Conservation (phyloP, 1,139 yeast species). For the Scheffersomyces lignicola region DNA sequence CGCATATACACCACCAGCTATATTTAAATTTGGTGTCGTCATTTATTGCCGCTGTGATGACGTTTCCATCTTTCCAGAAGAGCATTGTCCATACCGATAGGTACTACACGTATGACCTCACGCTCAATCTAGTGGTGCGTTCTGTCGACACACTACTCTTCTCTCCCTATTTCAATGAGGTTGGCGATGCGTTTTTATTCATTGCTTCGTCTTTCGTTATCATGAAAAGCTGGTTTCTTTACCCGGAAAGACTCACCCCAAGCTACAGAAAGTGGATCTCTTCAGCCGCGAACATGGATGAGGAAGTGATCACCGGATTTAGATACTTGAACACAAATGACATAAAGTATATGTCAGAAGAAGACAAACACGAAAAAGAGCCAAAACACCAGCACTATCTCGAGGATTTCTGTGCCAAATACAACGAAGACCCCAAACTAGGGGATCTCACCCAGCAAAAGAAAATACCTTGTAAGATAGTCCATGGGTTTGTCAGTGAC, state of each 20-base stretch:
- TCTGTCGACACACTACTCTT: constrained; percentile 21
- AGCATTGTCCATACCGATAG: constrained; percentile 15
- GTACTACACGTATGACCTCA: constrained; percentile 24
- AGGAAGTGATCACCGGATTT: constrained; percentile 29
- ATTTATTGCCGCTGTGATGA: constrained; percentile 19
- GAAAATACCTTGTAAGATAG: constrained; percentile 37
- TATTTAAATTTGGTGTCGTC: constrained; percentile 11
- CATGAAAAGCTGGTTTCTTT: constrained; percentile 41
- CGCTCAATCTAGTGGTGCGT: constrained; percentile 21
- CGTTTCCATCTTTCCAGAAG: constrained; percentile 22
- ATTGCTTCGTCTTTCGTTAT: constrained; percentile 25
- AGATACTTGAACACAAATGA: constrained; percentile 23
- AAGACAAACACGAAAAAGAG: constrained; percentile 6
- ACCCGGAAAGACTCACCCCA: constrained; percentile 33
- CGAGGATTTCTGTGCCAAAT: constrained; percentile 21
- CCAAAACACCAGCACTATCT: constrained; percentile 17
- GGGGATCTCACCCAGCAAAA: constrained; percentile 24
- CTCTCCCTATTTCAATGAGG: constrained; percentile 17
- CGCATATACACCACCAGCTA: constrained; percentile 4
- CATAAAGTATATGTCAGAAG: constrained; percentile 27
- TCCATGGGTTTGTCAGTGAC: constrained; percentile 31
- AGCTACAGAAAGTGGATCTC: constrained; percentile 44
- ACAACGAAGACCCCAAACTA: constrained; percentile 21
- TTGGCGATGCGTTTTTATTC: constrained; percentile 18
- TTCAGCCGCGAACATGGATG: constrained; percentile 40